Base-by-base conservation (phyloP, 176 grass and related monocot species). In the Oryza coarctata region DNA sequence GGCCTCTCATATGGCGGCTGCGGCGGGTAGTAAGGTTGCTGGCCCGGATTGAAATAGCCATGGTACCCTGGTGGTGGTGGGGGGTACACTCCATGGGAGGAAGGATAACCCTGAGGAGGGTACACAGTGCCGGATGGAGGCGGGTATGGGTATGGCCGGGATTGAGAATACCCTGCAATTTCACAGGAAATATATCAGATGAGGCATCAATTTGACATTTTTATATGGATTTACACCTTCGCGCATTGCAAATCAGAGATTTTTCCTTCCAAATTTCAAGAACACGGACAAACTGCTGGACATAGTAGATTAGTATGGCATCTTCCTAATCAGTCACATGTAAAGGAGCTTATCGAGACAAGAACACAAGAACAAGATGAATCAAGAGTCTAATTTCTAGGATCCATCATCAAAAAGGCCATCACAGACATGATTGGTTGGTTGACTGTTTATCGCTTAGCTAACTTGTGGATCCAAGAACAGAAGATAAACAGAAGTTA, bases 1-100 rank as follows among this genome's bases (percentile, higher is more conserved):
- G 6, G 1, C 66, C 34, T 22, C 20, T 63, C 61, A 18, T 58
- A 77, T 22, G 71, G 78, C 9, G 63, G 76, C 7, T 15, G 73
- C 20, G 60, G 80, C 0, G 80, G 58, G 80, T 88, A 78, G 23
- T 82, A 77, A 66, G 86, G 86, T 2, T 35, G 80, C 33, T 87
- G 86, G 4, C 47, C 31, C 12, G 78, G 32, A 23, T 88, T 57
- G 80, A 88, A 88, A 80, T 88, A 83, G 60, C 80, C 86, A 6
- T 83, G 80, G 80, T 88, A 88, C 68, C 86, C 74, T 26, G 68
- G 68, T 32, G 86, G 80, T 30, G 79, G 79, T 39, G 86, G 86
- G 23, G 71, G 85, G 63, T 81, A 61, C 32, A 80, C 76, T 9
- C 70, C 77, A 44, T 68, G 84, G 18, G 77, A 63, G 3, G 49